Evolutionary conservation across 345 rosid species (phyloP), one percentile per base, ranked within the genome.

Genomic region (Anastatica hierochuntica): DNA sequence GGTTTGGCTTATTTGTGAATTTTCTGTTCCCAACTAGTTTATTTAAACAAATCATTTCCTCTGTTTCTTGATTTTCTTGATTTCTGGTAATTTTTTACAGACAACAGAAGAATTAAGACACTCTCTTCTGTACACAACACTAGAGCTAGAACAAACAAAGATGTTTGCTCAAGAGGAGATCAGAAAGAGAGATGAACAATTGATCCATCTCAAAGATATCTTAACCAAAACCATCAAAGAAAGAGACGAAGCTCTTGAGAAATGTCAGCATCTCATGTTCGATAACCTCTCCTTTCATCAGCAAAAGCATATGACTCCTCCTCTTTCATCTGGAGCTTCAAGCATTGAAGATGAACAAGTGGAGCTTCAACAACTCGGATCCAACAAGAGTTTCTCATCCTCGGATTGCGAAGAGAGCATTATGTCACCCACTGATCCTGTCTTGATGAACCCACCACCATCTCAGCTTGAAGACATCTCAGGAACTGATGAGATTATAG

Each of bases 331-430:
- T 2, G 98, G 95, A 34, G 68, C 80, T 62, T 90, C 96, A 23
- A 78, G 94, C 84, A 74, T 87, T 46, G 98, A 90, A 62, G 90
- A 87, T 38, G 98, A 88, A 55, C 58, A 43, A 41, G 19, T 38
- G 0, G 39, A 39, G 33, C 65, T 19, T 9, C 66, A 67, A 34
- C 62, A 81, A 57, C 75, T 74, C 64, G 76, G 78, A 59, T 76
- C 89, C 51, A 65, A 73, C 78, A 87, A 87, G 60, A 83, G 87
- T 33, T 76, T 87, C 71, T 85, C 96, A 1, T 79, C 88, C 8
- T 85, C 96, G 1, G 98, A 92, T 49, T 81, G 96, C 41, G 96
- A 83, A 38, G 95, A 88, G 58, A 88, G 94, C 83, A 77, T 81
- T 29, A 85, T 90, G 56, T 90, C 97, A 3, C 83, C 94, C 8